Conservation (phyloP, 2,329 filamentous ascomycete species). For the Pseudogymnoascus sp. region DNA sequence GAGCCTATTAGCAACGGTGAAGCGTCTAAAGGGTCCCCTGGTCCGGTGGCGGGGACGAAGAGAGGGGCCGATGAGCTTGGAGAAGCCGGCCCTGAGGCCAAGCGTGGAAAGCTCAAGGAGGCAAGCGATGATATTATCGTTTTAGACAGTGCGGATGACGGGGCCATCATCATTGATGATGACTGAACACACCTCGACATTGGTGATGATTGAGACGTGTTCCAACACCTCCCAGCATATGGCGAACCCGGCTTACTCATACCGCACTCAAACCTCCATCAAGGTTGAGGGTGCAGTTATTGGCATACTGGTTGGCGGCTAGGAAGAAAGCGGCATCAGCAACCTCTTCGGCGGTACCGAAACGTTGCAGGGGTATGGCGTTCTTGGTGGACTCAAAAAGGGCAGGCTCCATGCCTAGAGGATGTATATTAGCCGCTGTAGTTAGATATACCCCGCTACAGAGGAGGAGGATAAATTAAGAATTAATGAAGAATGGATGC, state of each 20-base stretch:
- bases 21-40: not conserved
- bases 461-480: conserved; percentile 22
- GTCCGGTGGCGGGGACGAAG: conserved; percentile 22
- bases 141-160: conserved; percentile 35
- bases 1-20: not conserved
- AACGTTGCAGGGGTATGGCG: conserved; percentile 55
- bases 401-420: conserved; percentile 37
- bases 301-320: conserved; percentile 69
- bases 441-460: conserved; percentile 14
- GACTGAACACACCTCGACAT: conserved; percentile 32
- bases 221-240: not conserved
- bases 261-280: conserved; percentile 73
- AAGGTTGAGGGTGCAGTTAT: conserved; percentile 78
- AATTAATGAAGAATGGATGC: conserved; percentile 6
- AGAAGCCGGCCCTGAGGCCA: conserved; percentile 13
- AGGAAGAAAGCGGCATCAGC: conserved; percentile 78
- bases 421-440: conserved; percentile 26
- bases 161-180: conserved; percentile 60
- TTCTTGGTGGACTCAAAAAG: conserved; percentile 18
- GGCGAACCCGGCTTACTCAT: conserved; percentile 28
- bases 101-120: conserved; percentile 28
- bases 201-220: not conserved
- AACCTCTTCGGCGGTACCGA: conserved; percentile 62
- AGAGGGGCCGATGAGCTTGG: conserved; percentile 20
- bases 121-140: conserved; percentile 29